Percentiles rank a stretch among this genome's conserved stretches.
phyloP scores from a whole-genome alignment of 352 stramenopile genomes.

The Lagenidium sp. region DNA sequence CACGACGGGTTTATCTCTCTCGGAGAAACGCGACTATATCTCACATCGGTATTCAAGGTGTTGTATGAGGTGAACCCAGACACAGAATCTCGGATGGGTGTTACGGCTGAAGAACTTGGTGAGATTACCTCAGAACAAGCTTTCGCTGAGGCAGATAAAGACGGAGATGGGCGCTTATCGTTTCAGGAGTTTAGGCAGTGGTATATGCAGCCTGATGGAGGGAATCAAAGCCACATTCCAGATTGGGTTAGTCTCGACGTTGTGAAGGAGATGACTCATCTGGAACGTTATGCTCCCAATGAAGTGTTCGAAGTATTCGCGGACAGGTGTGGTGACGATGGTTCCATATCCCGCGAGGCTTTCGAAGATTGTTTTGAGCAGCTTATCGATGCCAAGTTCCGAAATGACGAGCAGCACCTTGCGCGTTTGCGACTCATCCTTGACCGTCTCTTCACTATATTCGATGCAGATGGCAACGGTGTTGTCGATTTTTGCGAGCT shows the following conservation, averaged over 20 bases:
- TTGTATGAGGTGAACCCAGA: conserved; percentile 78
- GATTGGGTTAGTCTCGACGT: conserved; percentile 71
- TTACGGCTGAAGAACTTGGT: conserved; percentile 62
- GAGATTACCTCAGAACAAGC: conserved; percentile 70
- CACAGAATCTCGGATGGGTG: conserved; percentile 40
- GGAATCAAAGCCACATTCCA: conserved; percentile 18
- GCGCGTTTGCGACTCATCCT: conserved; percentile 55
- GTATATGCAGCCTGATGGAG: conserved; percentile 49
- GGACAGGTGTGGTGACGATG: conserved; percentile 66
- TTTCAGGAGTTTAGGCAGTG: conserved; percentile 81
- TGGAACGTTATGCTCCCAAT: conserved; percentile 70
- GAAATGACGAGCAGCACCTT: conserved; percentile 57
- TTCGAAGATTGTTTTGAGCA: conserved; percentile 83
- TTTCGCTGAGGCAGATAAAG: conserved; percentile 69
- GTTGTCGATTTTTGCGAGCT: conserved; percentile 83
- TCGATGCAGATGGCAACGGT: conserved; percentile 70
- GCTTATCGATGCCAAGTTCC: conserved; percentile 75
- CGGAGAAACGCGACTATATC: conserved; percentile 74
- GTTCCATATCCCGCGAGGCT: conserved; percentile 65
- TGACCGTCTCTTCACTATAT: conserved; percentile 75
- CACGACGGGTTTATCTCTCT: conserved; percentile 81
- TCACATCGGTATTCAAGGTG: conserved; percentile 83
- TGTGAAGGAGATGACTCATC: conserved; percentile 78
- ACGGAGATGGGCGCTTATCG: conserved; percentile 70
- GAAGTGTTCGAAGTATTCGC: conserved; percentile 87